Evolutionary conservation across 1,284 basidiomycete species (phyloP).

Genomic region (Phaffia rhodozyma): DNA sequence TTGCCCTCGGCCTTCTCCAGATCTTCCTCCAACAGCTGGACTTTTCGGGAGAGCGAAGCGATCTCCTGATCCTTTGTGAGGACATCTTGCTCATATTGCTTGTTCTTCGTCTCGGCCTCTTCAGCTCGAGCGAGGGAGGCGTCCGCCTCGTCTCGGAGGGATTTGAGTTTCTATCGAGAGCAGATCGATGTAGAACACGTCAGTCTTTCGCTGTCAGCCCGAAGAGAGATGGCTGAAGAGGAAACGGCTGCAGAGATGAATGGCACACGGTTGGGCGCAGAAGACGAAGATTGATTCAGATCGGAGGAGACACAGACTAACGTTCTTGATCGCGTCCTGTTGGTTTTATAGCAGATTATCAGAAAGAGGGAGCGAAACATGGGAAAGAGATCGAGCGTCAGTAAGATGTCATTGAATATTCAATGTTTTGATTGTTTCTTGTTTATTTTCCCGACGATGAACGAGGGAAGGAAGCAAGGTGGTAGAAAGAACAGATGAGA

Average conservation of each 20-base stretch:
- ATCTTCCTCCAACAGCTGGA: conserved; percentile 56
- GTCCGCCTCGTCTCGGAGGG: conserved; percentile 78
- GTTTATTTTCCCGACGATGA: too few relatives aligned
- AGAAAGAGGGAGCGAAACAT: neutral
- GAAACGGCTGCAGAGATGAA: conserved; percentile 1
- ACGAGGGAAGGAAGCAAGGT: too few relatives aligned
- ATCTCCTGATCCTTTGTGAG: conserved; percentile 83
- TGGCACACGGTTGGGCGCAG: neutral
- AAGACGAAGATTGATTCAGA: neutral
- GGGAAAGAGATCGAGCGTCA: neutral
- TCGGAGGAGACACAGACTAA: conserved; percentile 23
- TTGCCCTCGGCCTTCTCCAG: conserved; percentile 67
- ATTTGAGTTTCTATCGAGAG: conserved; percentile 40
- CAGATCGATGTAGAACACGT: neutral
- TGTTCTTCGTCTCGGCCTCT: conserved; percentile 70
- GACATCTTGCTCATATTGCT: conserved; percentile 65
- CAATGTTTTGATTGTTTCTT: too few relatives aligned
- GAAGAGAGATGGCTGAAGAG: neutral
- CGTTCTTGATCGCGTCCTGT: conserved; percentile 46
- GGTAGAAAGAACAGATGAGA: too few relatives aligned
- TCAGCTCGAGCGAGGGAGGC: conserved; percentile 65
- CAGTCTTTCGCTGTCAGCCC: neutral
- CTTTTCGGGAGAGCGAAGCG: conserved; percentile 66
- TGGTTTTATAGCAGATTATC: neutral
- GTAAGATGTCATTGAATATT: too few relatives aligned